These are phyloP conservation scores for Henckelia pumila DNA, from an alignment of 257 asterid genomes.

Conservation along the genomic window DNA sequence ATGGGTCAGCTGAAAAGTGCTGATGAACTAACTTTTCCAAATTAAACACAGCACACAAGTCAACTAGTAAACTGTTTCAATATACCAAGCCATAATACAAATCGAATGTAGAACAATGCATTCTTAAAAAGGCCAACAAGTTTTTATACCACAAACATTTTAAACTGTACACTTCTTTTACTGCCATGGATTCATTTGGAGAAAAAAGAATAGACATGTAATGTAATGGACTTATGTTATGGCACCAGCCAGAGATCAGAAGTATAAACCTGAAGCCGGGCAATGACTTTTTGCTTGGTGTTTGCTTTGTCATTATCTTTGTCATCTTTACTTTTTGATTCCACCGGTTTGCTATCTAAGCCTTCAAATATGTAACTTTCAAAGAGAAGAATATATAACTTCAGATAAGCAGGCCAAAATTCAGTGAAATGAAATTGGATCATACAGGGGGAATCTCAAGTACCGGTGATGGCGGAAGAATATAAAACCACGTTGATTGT, in stretches of 20 bases:
- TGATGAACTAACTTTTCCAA: neutral
- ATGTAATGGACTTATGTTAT: neutral
- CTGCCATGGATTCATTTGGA: no score
- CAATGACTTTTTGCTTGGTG: slow-evolving; percentile 52
- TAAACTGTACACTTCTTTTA: neutral
- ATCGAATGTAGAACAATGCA: neutral
- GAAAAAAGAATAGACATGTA: neutral
- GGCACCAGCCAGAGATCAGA: slow-evolving; percentile 17
- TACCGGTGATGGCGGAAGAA: slow-evolving; percentile 96
- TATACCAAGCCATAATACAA: no score
- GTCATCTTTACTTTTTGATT: slow-evolving; percentile 44
- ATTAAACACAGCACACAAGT: neutral
- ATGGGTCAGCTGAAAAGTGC: no score
- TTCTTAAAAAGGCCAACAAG: neutral
- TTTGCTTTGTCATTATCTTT: slow-evolving; percentile 31
- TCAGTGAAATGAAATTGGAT: neutral
- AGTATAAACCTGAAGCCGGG: slow-evolving; percentile 85
- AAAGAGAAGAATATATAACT: slow-evolving; percentile 20
- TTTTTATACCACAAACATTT: neutral
- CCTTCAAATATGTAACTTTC: slow-evolving; percentile 72
- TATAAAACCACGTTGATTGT: slow-evolving; percentile 92
- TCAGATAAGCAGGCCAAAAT: slow-evolving; percentile 14
- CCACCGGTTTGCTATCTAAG: slow-evolving; percentile 59
- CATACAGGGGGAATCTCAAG: slow-evolving; percentile 14
- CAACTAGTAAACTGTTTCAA: neutral